Base-by-base conservation (phyloP, 305 asterid species). In the Solanum hybrid region DNA sequence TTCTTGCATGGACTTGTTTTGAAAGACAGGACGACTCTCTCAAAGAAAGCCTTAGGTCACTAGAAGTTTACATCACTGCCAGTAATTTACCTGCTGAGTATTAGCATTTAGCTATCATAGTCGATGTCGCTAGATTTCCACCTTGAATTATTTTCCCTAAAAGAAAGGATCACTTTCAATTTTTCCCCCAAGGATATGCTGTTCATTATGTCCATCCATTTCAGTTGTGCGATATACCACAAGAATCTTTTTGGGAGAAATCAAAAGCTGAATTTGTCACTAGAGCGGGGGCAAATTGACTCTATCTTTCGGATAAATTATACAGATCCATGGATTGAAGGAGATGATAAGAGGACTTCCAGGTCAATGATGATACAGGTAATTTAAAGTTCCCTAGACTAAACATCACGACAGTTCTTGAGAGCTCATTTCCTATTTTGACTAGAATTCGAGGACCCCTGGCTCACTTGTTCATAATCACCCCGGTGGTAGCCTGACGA, bases 281-380 rank as follows among this genome's bases (percentile, higher is more conserved):
- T 96, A 88, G 99, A 97, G 95, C 94, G 99, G 92, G 99, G 99
- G 81, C 99, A 97, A 89, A 94, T 96, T 79, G 99, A 96, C 90
- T 97, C 99, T 78, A 93, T 96, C 91, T 97, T 96, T 92, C 94
- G 97, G 93, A 91, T 97, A 91, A 97, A 96, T 92, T 96, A 96
- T 91, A 96, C 97, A 26, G 99, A 96, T 89, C 99, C 99, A 79
- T 97, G 99, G 99, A 95, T 96, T 89, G 98, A 97, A 92, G 99
- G 99, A 89, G 99, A 97, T 91, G 99, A 97, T 94, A 97, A 94
- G 93, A 93, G 99, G 92, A 97, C 99, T 89, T 96, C 99, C 89
- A 96, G 99, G 92, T 92, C 99, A 89, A 95, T 96, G 91, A 96
- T 96, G 97, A 90, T 97, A 92, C 99, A 97, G 98, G 99, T 96